Evolutionary conservation across 345 rosid species (phyloP).

Genomic region (Anastatica hierochuntica): DNA sequence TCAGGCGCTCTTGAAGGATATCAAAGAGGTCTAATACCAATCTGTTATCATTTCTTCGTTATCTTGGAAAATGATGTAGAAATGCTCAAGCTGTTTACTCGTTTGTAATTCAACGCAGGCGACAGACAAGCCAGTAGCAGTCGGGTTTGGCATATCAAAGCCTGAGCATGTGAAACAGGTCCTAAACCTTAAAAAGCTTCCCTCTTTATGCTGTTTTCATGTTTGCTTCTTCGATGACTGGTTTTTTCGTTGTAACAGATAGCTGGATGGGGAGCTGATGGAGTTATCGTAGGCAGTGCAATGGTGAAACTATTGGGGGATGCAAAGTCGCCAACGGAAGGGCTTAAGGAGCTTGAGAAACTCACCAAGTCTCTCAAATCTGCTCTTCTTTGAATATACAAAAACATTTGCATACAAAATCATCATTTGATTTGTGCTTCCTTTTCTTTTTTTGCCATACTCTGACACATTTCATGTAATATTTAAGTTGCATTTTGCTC

Average conservation of each 20-base stretch:
- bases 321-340: constrained; percentile 71
- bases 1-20: constrained; percentile 53
- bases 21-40: constrained; percentile 36
- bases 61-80: not conserved
- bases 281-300: constrained; percentile 83
- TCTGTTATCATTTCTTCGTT: not conserved
- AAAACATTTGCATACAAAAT: not conserved
- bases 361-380: constrained; percentile 63
- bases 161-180: constrained; percentile 73
- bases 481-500: too few relatives aligned
- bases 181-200: too few relatives aligned
- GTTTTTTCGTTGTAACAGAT: too few relatives aligned
- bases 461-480: too few relatives aligned
- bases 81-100: not conserved
- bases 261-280: constrained; percentile 84
- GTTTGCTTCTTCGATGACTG: too few relatives aligned
- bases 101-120: constrained; percentile 28
- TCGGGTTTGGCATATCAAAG: constrained; percentile 73
- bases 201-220: too few relatives aligned
- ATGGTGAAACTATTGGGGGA: constrained; percentile 66
- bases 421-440: too few relatives aligned
- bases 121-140: constrained; percentile 69
- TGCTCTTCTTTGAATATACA: constrained; percentile 40
- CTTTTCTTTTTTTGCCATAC: too few relatives aligned
- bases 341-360: constrained; percentile 50